A percentile compares a stretch with the other conserved stretches of the same genome.
Evolutionary conservation across 805 yeast genomes (phyloP).

Genomic region (Wickerhamomyces pijperi): DNA sequence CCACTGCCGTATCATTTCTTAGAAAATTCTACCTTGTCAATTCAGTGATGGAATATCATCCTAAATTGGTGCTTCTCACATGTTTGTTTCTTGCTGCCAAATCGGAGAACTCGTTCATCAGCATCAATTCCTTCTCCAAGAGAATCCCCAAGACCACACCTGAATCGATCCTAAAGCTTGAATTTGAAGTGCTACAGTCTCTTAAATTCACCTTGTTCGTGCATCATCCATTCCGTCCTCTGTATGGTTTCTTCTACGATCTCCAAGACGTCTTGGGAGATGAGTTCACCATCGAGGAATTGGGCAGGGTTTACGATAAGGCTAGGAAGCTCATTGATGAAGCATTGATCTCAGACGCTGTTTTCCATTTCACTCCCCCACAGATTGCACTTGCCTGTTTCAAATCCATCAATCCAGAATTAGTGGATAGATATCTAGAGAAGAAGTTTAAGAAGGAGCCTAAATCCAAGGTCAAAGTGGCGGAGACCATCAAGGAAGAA

Average conservation of each 20-base stretch:
- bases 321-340: slow-evolving; percentile 59
- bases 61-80: slow-evolving; percentile 69
- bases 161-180: slow-evolving; percentile 62
- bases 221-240: slow-evolving; percentile 81
- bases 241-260: slow-evolving; percentile 93
- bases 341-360: slow-evolving; percentile 65
- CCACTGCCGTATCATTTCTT: slow-evolving; percentile 79
- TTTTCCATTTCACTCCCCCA: slow-evolving; percentile 80
- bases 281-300: slow-evolving; percentile 36
- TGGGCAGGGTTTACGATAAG: slow-evolving; percentile 61
- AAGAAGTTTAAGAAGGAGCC: slow-evolving; percentile 34
- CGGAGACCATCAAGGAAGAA: slow-evolving; percentile 4
- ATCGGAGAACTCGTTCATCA: slow-evolving; percentile 81
- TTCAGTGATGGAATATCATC: slow-evolving; percentile 81
- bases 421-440: slow-evolving; percentile 56
- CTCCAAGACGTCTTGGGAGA: slow-evolving; percentile 47
- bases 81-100: slow-evolving; percentile 88
- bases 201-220: slow-evolving; percentile 70
- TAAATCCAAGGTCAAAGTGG: too few relatives aligned
- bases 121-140: slow-evolving; percentile 69
- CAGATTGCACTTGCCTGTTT: slow-evolving; percentile 89
- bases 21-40: slow-evolving; percentile 69
- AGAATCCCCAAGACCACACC: slow-evolving; percentile 60
- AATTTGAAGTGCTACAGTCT: slow-evolving; percentile 64
- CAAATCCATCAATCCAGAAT: slow-evolving; percentile 50